These are phyloP conservation scores for Cryptosporidium tyzzeri DNA, from an alignment of 169 alveolate genomes.

Conservation along the genomic window DNA sequence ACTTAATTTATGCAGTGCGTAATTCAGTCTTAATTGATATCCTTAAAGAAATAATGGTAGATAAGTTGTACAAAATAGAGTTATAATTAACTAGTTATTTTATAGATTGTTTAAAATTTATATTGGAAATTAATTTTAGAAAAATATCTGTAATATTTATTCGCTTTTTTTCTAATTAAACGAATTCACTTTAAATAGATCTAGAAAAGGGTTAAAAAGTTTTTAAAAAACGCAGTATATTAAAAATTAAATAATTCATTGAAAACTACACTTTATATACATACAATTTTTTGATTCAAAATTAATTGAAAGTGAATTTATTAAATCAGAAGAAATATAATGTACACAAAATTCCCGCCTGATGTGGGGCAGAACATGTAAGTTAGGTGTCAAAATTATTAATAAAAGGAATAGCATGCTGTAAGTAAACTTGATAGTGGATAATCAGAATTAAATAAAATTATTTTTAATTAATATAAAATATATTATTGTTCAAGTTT, in stretches of 20 bases:
- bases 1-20: background rate
- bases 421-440: background rate
- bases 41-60: background rate
- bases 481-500: background rate
- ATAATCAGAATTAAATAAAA: background rate
- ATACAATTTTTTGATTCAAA: too few relatives aligned
- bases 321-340: background rate
- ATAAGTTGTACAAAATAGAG: too few relatives aligned
- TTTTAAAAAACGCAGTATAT: too few relatives aligned
- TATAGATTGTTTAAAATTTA: background rate
- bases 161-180: background rate
- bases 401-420: background rate
- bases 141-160: too few relatives aligned
- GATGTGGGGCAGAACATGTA: constrained; percentile 13
- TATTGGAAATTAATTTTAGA: too few relatives aligned
- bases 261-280: background rate
- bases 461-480: background rate
- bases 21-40: background rate
- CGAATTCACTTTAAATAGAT: too few relatives aligned
- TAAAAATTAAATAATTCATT: too few relatives aligned
- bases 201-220: too few relatives aligned
- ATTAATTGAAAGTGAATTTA: background rate
- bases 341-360: constrained; percentile 4
- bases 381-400: constrained; percentile 16
- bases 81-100: too few relatives aligned